These are phyloP conservation scores for Sinapis alba DNA, from an alignment of 441 rosid species.

Conservation along the genomic window DNA sequence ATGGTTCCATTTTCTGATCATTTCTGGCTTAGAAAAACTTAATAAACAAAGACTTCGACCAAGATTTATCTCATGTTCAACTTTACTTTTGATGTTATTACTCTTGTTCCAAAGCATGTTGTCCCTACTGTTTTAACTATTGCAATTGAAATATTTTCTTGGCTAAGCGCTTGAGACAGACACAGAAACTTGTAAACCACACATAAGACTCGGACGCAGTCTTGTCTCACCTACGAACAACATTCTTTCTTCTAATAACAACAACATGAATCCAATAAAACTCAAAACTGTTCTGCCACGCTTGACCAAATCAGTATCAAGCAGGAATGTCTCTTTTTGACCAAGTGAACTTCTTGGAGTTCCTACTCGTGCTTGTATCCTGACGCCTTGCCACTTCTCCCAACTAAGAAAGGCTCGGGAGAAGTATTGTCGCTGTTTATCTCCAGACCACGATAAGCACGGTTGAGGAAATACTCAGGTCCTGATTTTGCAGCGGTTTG, in stretches of 20 bases:
- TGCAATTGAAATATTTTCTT: too few relatives aligned
- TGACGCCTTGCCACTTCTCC: conserved; percentile 82
- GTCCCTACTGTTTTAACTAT: too few relatives aligned
- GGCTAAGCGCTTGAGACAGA: too few relatives aligned
- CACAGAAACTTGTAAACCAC: too few relatives aligned
- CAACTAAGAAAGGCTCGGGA: conserved; percentile 60
- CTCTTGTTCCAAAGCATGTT: too few relatives aligned
- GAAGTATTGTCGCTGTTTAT: conserved; percentile 44
- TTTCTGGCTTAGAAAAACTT: neutral
- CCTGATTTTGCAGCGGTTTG: conserved; percentile 66
- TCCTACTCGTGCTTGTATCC: conserved; percentile 66
- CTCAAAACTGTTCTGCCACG: conserved; percentile 27
- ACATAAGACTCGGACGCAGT: too few relatives aligned
- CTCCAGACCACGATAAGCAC: conserved; percentile 81
- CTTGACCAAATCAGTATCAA: conserved; percentile 5
- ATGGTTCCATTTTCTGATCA: conserved; percentile 1
- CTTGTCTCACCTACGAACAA: too few relatives aligned
- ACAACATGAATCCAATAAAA: neutral
- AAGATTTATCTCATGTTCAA: neutral
- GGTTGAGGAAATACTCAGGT: conserved; percentile 61
- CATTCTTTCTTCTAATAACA: too few relatives aligned
- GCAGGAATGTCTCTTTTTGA: neutral
- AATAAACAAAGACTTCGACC: too few relatives aligned
- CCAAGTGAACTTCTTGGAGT: neutral
- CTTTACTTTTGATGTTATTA: neutral